Percentiles rank a stretch among this genome's conserved stretches.
Evolutionary conservation across 2,329 filamentous ascomycete species (phyloP).

Genomic region (Chaetomiaceae sp.): DNA sequence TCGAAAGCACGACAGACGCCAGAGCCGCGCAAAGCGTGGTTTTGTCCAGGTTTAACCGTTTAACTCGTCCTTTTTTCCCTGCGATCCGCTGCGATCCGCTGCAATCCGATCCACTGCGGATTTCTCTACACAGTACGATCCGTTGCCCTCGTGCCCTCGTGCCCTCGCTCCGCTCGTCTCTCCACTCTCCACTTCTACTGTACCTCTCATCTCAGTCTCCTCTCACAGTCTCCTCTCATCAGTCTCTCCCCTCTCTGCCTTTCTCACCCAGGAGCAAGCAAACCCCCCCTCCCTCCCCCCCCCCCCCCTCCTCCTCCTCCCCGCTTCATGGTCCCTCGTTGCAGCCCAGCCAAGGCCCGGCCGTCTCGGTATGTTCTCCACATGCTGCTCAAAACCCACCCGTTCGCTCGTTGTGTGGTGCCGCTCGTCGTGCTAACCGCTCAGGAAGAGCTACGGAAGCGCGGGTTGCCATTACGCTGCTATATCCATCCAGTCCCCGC

Average conservation of each 20-base stretch:
- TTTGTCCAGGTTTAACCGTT: too few species aligned
- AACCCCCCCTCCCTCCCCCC: too few species aligned
- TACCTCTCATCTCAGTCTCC: too few species aligned
- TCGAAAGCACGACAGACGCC: constrained; percentile 1
- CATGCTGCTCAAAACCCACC: constrained; percentile 15
- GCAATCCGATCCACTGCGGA: too few species aligned
- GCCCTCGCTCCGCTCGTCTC: neutral
- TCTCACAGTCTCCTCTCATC: too few species aligned
- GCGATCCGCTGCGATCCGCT: neutral
- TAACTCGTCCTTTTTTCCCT: neutral
- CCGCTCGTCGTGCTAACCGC: constrained; percentile 16
- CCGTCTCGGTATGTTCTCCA: constrained; percentile 19
- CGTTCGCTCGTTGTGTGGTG: constrained; percentile 3
- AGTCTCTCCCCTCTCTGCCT: neutral
- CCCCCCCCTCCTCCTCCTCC: too few species aligned
- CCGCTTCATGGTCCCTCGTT: neutral
- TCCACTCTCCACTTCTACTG: neutral
- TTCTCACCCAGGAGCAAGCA: neutral
- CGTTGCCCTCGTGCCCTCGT: too few species aligned
- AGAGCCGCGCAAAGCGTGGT: constrained; percentile 15
- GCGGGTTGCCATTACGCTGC: neutral
- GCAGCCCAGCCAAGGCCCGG: constrained; percentile 7
- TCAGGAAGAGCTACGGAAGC: constrained; percentile 4
- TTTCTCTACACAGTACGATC: too few species aligned
- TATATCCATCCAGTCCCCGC: neutral